Evolutionary conservation across 192 early-diverging fungal species (phyloP), one percentile per base, ranked within the genome.

Genomic region (Thamnidium elegans): DNA sequence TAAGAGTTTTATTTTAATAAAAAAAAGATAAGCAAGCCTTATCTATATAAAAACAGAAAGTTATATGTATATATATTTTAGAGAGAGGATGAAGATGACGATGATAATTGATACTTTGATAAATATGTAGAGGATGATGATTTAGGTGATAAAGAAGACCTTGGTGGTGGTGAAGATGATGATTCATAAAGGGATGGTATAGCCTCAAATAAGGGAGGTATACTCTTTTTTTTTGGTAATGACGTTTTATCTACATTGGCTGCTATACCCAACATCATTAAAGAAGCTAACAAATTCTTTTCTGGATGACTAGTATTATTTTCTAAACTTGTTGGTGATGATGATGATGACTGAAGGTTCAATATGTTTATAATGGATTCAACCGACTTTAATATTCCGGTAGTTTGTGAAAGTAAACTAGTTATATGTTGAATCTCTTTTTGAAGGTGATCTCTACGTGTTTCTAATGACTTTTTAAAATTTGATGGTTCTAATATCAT

Each of bases 341-440:
- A 11, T 21, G 19, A 11, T 0, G 20, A 15, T 23, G 34, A 32
- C 19, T 59, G 58, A 42, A 59, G 39, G 10, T 59, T 59, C 19
- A 59, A 7, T 59, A 59, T 59, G 0, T 31, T 39, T 17, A 59
- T 21, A 20, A 59, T 36, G 5, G 58, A 59, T 19, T 59, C 58
- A 7, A 59, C 58, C 1, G 43, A 42, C 11, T 59, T 59, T 14
- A 59, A 13, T 21, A 59, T 59, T 14, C 44, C 58, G 14, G 14
- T 52, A 8, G 63, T 23, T 13, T 64, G 63, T 17, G 63, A 54
- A 15, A 64, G n/a, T 4, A 64, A n/a, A 7, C 9, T 5, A 17
- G 17, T 64, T 11, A 64, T 54, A 17, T 42, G 48, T 14, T 64
- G 21, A 13, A 64, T 32, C 23, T 64, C 63, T 43, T 64, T 32